Percentiles rank a stretch among this genome's conserved stretches.
Conservation (phyloP, 805 yeast species). For the Starmera quercuum region DNA sequence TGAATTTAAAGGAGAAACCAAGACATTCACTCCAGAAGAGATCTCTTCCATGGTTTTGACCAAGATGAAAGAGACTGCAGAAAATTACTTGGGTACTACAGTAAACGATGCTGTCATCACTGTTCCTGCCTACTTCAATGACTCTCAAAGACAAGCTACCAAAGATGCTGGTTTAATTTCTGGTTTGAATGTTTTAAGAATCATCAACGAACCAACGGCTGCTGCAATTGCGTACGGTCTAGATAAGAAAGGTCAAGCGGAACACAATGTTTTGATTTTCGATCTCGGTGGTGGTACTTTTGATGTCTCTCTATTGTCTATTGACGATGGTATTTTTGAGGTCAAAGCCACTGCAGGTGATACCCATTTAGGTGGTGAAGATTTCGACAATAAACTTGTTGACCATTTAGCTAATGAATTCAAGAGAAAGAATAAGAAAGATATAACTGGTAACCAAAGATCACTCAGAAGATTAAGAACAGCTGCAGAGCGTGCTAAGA, state of each 20-base stretch:
- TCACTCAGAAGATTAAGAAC: constrained; percentile 98
- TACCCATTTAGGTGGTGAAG: constrained; percentile 97
- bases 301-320: constrained; percentile 90
- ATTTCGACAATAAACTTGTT: constrained; percentile 94
- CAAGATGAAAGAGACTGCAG: constrained; percentile 93
- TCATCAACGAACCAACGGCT: constrained; percentile 95
- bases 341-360: constrained; percentile 86
- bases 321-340: constrained; percentile 95
- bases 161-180: constrained; percentile 97
- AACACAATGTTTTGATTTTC: constrained; percentile 86
- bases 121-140: constrained; percentile 96
- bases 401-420: constrained; percentile 90
- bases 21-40: constrained; percentile 89
- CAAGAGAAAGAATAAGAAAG: constrained; percentile 98
- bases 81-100: constrained; percentile 70
- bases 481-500: constrained; percentile 99
- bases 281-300: constrained; percentile 99
- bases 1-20: constrained; percentile 81
- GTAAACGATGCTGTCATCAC: constrained; percentile 92
- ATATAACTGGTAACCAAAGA: constrained; percentile 87
- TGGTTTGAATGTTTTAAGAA: constrained; percentile 89
- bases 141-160: constrained; percentile 97
- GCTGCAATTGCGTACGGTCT: constrained; percentile 99
- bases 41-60: constrained; percentile 86
- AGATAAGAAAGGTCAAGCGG: constrained; percentile 52